A percentile compares a stretch with the other conserved stretches of the same genome.
Conservation (phyloP, 768 basidiomycete species). For the Candolleomyces eurysporus region DNA sequence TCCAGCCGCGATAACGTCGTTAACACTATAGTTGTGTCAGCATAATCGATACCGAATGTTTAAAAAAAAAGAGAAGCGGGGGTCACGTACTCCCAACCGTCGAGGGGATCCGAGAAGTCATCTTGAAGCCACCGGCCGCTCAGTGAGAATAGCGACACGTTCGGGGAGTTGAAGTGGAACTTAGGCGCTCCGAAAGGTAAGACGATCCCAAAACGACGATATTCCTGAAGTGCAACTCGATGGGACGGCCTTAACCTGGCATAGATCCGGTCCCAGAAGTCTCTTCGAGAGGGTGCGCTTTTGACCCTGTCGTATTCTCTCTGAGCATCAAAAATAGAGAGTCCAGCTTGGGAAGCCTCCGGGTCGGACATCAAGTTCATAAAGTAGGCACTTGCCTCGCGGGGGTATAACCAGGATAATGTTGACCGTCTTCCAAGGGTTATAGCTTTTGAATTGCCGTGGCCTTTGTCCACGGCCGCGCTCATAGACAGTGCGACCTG, state of each 20-base stretch:
- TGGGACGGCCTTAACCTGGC: conserved; percentile 33
- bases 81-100: conserved; percentile 41
- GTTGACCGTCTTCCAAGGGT: background rate
- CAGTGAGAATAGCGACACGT: conserved; percentile 32
- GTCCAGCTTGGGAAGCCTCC: background rate
- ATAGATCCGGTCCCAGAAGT: conserved; percentile 34
- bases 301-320: conserved; percentile 28
- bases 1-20: conserved; percentile 32
- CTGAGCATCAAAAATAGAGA: conserved; percentile 15
- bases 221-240: conserved; percentile 35
- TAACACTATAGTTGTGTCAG: conserved; percentile 23
- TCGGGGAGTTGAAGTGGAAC: conserved; percentile 34
- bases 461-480: background rate
- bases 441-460: background rate
- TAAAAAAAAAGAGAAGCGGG: background rate
- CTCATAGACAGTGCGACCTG: background rate
- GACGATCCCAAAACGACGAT: conserved; percentile 33
- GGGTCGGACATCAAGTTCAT: background rate
- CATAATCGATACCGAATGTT: background rate
- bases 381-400: background rate
- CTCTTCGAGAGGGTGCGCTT: conserved; percentile 28
- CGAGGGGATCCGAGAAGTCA: conserved; percentile 33
- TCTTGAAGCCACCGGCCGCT: conserved; percentile 18
- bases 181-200: conserved; percentile 40
- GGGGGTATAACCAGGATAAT: background rate